phyloP scores from a whole-genome alignment of 1,139 yeast genomes.

The Lodderomyces orthopsilosis region DNA sequence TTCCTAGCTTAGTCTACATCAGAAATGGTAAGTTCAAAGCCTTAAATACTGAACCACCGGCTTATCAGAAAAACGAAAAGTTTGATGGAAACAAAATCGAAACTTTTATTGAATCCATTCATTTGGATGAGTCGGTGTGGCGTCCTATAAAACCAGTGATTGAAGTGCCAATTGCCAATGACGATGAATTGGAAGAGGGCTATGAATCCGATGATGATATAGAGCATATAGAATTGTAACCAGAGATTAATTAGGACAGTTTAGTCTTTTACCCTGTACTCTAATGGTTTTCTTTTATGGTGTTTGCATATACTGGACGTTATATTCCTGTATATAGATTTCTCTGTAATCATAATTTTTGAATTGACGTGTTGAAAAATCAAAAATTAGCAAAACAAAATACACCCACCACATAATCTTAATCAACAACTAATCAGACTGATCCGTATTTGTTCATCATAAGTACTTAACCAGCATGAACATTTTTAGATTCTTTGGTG shows the following conservation, averaged over 20 bases:
- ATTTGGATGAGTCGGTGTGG: slow-evolving; percentile 13
- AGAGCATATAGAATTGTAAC: slow-evolving; percentile 14
- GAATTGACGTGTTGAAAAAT: slow-evolving; percentile 6
- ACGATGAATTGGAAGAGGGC: slow-evolving; percentile 1
- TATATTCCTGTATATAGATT: slow-evolving; percentile 11
- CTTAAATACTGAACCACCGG: slow-evolving; percentile 26
- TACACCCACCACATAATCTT: background rate
- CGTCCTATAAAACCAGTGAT: slow-evolving; percentile 4
- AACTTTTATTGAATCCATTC: slow-evolving; percentile 21
- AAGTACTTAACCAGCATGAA: slow-evolving; percentile 29
- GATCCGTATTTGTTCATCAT: too few relatives aligned
- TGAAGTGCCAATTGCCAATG: slow-evolving; percentile 5
- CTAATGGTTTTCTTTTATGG: background rate
- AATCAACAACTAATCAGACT: too few relatives aligned
- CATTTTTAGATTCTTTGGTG: slow-evolving; percentile 64
- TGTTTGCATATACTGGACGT: background rate
- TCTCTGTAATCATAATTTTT: background rate
- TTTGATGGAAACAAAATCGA: slow-evolving; percentile 20
- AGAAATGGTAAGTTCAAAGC: slow-evolving; percentile 23
- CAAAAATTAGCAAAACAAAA: background rate
- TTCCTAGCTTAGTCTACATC: slow-evolving; percentile 34
- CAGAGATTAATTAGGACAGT: background rate
- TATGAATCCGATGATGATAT: slow-evolving; percentile 10
- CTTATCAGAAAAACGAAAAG: slow-evolving; percentile 20
- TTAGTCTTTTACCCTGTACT: too few relatives aligned